These are phyloP conservation scores for Stachybotrys elegans DNA, from an alignment of 2,329 filamentous ascomycete genomes.

Conservation along the genomic window DNA sequence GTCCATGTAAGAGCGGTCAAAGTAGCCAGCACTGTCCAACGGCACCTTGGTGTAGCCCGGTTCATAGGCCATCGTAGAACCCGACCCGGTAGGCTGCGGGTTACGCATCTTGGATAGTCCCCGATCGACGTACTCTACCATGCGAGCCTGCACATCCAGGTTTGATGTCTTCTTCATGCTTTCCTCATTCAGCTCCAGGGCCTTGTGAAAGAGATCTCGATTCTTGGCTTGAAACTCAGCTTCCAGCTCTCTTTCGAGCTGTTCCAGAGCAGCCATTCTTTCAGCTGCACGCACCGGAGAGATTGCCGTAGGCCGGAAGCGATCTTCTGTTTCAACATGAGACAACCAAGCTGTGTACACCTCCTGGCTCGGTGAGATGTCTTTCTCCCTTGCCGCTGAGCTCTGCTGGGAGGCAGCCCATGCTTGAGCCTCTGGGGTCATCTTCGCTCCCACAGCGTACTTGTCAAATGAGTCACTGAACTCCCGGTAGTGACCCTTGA, in stretches of 20 bases:
- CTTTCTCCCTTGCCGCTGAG: conserved; percentile 11
- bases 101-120: conserved; percentile 39
- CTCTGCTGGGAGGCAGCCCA: conserved; percentile 26
- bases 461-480: conserved; percentile 49
- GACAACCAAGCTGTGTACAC: conserved; percentile 41
- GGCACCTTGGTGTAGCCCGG: conserved; percentile 25
- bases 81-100: conserved; percentile 10
- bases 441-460: conserved; percentile 40
- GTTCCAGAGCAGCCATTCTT: conserved; percentile 33
- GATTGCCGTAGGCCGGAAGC: conserved; percentile 29
- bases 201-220: conserved; percentile 41
- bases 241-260: conserved; percentile 44
- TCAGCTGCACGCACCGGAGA: conserved; percentile 33
- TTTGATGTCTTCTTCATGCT: conserved; percentile 27
- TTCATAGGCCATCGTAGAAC: conserved; percentile 14
- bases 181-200: conserved; percentile 27
- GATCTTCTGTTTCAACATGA: conserved; percentile 37
- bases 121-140: conserved; percentile 43
- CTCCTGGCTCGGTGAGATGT: conserved; percentile 24
- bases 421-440: conserved; percentile 33
- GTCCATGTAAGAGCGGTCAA: conserved; percentile 17
- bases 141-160: conserved; percentile 39
- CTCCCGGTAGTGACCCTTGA: conserved; percentile 52
- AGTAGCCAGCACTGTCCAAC: conserved; percentile 18
- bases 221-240: conserved; percentile 41